Base-by-base conservation (phyloP, 2,329 filamentous ascomycete genomes). In the Coniella vitis region DNA sequence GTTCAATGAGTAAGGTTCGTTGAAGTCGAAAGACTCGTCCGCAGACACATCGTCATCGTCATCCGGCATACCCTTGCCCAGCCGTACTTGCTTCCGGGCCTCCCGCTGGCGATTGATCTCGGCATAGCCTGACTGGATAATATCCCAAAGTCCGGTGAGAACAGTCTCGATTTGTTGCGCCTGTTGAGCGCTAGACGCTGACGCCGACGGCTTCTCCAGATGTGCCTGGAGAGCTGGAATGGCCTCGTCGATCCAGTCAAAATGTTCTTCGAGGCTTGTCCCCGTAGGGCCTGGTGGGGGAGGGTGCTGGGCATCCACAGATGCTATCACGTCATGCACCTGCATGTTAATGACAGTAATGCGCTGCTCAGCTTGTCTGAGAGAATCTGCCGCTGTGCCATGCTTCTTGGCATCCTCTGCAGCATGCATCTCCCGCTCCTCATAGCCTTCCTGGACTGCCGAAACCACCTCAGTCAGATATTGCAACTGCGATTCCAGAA, bases 391-490 rank as follows among this genome's bases (percentile, higher is more conserved):
- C 9, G 59, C 52, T 13, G 49, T 48, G 7, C 55, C 57, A 4
- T 59, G 57, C 5, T 55, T 57, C 17, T 52, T 39, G 32, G 61
- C 59, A 7, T 56, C 55, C 17, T 60, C 61, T 36, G 55, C 51
- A 9, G 58, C 50, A 4, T 50, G 42, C 3, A 52, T 45, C 43
- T 61, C 55, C 49, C 72, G 67, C 43, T 72, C 68, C 22, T 38
- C 31, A 58, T 83, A 76, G 56, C 81, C 79, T 14, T 77, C 71
- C 34, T 74, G 71, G 10, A 90, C 76, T 8, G 75, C 73, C 25
- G 73, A 69, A 29, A 93, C 67, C 1, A 80, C 79, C 57, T 78
- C 77, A 51, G 86, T 81, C 3, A 94, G 71, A 58, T 89, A 90
- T 36, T 84, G 79, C 17, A 93, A 65, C 59, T 90, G 84, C 35